Base-by-base conservation (phyloP, 352 stramenopile species). In the Halophytophthora batemanensis region DNA sequence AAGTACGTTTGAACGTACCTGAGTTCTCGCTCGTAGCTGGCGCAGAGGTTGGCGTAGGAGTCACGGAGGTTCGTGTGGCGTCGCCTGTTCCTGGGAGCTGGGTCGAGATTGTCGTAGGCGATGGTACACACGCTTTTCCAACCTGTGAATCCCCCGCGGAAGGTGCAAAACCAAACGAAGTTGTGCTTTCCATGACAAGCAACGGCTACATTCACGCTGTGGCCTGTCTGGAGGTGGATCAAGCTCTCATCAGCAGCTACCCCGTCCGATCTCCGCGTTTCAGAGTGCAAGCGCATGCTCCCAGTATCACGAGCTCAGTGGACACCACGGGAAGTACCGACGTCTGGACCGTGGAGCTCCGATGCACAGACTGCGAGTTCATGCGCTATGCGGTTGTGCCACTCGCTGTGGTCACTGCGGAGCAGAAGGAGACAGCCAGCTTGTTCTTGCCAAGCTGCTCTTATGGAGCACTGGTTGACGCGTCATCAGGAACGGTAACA, bases 61-160 rank as follows among this genome's bases (percentile, higher is more conserved):
- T 44, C 15, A 59, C 58, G 0, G 45, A 60, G 10, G 59, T 90
- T 0, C 12, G 61, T 0, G 47, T 90, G 12, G 44, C 56, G 42
- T 82, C 77, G 0, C 58, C 69, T 1, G 68, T 76, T 1, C 37
- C 64, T 17, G 59, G 69, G n/a, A 84, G 70, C 21, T 84, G 74
- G 66, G 66, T 86, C 5, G 46, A 74, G 13, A 66, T 64, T 6
- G 44, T 56, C 0, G 45, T 77, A 13, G 79, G 79, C 10, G 66
- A 87, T 39, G 79, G 79, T n/a, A 76, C 77, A 0, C 79, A 90
- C 8, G 29, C 19, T 3, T 87, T 82, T 49, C 79, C 77, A 3
- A 61, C 50, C 1, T 90, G 77, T 19, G 54, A 56, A 25, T 37
- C 29, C 6, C 14, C 37, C 17, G 1, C 45, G 10, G 17, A 11